Evolutionary conservation across 1,284 basidiomycete species (phyloP), one percentile per base, ranked within the genome.

Genomic region (Volvariella surrecta): DNA sequence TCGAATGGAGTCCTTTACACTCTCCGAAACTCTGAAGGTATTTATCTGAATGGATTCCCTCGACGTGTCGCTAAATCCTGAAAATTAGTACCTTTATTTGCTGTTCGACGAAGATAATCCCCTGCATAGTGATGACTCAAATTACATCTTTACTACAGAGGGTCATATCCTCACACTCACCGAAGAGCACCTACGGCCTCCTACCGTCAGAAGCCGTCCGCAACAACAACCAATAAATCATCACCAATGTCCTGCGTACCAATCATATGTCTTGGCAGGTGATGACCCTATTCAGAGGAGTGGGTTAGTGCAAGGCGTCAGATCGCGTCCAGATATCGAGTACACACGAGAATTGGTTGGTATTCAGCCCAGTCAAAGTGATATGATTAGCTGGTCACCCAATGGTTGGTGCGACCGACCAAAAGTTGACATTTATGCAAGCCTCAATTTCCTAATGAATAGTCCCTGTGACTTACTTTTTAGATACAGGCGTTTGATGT

Each of bases 1-100:
- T 56, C 74, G 92, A 45, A 95, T 95, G 92, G 91, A 95, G 60
- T 92, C 88, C 2, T 95, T 95, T 59, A 79, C 81, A 7, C 71
- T 95, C 16, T 93, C 89, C 2, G 92, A 93, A 66, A 93, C 90
- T 1, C 67, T 94, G 40, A 94, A 92, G 70, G 90, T 86, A 28
- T 11, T 28, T 41, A 44, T 8, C 18, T 8, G 6, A 6, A n/a
- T 35, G n/a, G 9, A 15, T 16, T 15, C 15, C 34, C 34, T 6
- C 13, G 6, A 19, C n/a, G 7, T 16, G 15, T 4, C 13, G 39
- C 54, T 20, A 54, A 41, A 40, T 39, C 17, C 38, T 28, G n/a
- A 16, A 16, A 4, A 30, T 41, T 49, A 95, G 87, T 95, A 96
- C 66, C 73, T 96, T 10, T 96, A 82, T 62, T 73, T 97, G 39